phyloP scores from a whole-genome alignment of 129 eudicot species.

The Chrysanthemum lavandulifolium region DNA sequence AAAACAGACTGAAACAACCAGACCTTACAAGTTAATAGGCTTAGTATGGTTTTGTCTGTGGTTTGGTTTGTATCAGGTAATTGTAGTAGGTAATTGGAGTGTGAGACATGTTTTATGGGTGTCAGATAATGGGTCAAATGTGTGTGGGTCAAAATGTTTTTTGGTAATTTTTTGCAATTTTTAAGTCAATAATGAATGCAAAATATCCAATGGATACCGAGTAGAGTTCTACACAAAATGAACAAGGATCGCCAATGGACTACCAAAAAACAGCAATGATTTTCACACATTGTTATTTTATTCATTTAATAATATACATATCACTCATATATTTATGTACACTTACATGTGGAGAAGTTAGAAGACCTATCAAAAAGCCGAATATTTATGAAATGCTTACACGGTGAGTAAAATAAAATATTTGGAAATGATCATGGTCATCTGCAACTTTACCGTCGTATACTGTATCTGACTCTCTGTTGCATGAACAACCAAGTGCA shows the following conservation, averaged over 20 bases:
- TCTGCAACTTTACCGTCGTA: too few species aligned
- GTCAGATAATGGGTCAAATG: too few species aligned
- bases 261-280: constrained; percentile 51
- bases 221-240: constrained; percentile 37
- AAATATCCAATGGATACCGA: constrained; percentile 79
- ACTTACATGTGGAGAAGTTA: constrained; percentile 63
- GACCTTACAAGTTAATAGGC: background rate
- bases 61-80: too few species aligned
- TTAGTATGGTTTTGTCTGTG: too few species aligned
- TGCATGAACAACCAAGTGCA: too few species aligned
- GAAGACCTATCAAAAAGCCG: constrained; percentile 67
- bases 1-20: too few species aligned
- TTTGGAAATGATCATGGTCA: constrained; percentile 46
- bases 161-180: too few species aligned
- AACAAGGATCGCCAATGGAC: constrained; percentile 42
- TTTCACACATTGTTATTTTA: background rate
- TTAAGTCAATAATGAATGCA: constrained; percentile 54
- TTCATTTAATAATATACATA: constrained; percentile 1
- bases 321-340: constrained; percentile 18
- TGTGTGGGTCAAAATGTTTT: too few species aligned
- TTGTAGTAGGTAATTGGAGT: too few species aligned
- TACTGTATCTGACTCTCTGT: too few species aligned
- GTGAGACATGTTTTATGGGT: too few species aligned
- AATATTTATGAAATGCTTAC: constrained; percentile 85
- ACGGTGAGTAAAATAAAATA: constrained; percentile 86